Evolutionary conservation across 768 basidiomycete genomes (phyloP), one percentile per base, ranked within the genome.

Genomic region (Mycena floridula): DNA sequence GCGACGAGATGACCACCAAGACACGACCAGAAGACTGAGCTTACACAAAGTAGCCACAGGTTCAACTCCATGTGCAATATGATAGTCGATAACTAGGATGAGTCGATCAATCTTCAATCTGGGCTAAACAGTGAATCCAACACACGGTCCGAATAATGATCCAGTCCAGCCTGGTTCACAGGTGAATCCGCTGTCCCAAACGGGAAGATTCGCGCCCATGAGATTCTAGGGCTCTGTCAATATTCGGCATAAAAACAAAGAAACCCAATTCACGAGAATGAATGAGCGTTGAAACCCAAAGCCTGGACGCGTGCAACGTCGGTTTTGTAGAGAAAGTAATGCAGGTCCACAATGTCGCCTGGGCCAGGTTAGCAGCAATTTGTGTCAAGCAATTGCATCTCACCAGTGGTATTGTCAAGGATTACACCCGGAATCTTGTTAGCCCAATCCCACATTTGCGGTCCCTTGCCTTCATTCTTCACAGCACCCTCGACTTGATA

Each of bases 401-500:
- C 43, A 70, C 71, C 72, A 32, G 67, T 75, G 0, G 72, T 68
- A 42, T 70, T 68, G 45, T 75, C 73, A 9, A 55, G 48, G 6
- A 70, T 65, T 21, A 61, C 67, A 7, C 59, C 61, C 15, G 68
- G 68, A 46, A 72, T 71, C 12, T 68, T 62, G 44, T 64, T 67
- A 38, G 70, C 72, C 72, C 71, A 73, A 47, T 75, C 73, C 73
- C 73, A 74, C 49, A 69, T 62, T 1, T 63, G 65, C 1, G 72
- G 72, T 7, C 72, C 72, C 45, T 73, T 72, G 0, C 72, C 73
- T 44, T 73, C 76, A 48, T 64, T 65, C 54, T 74, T 71, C 13
- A 60, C 68, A 6, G 74, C 74, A 6, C 76, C 76, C 60, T 76
- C 74, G 22, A 75, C 73, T 50, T 76, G 74, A 50, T 73, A 75